Base-by-base conservation (phyloP, 805 yeast genomes). In the Alloascoidea hylecoeti region DNA sequence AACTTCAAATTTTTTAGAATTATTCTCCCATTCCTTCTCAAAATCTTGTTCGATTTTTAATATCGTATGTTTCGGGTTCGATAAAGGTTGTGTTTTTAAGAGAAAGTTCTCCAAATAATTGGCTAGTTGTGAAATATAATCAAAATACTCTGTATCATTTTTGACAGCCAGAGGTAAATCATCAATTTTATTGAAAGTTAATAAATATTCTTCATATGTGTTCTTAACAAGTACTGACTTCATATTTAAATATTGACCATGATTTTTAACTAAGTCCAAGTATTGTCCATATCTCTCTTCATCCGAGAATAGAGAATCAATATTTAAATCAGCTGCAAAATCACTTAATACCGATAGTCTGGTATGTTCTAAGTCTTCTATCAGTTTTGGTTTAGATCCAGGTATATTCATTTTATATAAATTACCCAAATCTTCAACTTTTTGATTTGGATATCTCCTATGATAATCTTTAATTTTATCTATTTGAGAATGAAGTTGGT, bases 211-310 rank as follows among this genome's bases (percentile, higher is more conserved):
- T 5, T 64, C 48, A 44, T 79, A 77, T 3, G 64, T 49, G n/a
- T n/a, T n/a, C 19, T 58, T 36, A 5, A 39, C 48, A 33, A 51
- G 50, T 1, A 58, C 49, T 35, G 58, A 57, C 32, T 53, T 58
- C 4, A 73, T 56, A 39, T 70, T 65, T 30, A 76, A 51, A 72
- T 78, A 80, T 18, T 47, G 46, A 18, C 68, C 70, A 53, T 75
- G 78, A 36, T 65, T 59, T 3, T 50, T 50, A 3, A 61, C 50
- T 38, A 84, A 57, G 43, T 84, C 89, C 15, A 86, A 44, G 44
- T 53, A 72, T 43, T 66, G 68, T 0, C 95, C 95, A 49, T 66
- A 69, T 23, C 56, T 55, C 51, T 86, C 95, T 18, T 66, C 72
- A 3, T 68, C 64, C 0, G 72, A 59, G 50, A 81, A 85, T 4